Conservation (phyloP, 2,329 filamentous ascomycete genomes). For the Clonostachys sp. region DNA sequence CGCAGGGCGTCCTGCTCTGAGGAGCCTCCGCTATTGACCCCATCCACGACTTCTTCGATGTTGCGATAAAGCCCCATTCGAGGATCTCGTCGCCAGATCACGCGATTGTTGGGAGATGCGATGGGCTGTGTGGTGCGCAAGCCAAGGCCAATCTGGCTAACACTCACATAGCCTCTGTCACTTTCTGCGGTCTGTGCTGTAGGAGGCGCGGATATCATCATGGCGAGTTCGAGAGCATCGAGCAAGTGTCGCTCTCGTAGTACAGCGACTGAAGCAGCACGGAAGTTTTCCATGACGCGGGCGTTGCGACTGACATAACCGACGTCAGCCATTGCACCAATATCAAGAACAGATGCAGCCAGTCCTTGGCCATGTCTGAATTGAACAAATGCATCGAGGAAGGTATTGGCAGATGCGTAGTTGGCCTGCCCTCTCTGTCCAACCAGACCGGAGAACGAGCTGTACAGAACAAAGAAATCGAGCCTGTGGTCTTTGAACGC, state of each 20-base stretch:
- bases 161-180: not conserved
- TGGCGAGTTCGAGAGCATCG: not conserved
- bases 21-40: too few species aligned
- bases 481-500: constrained; percentile 5
- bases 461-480: constrained; percentile 25
- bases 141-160: not conserved
- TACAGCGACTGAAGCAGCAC: too few species aligned
- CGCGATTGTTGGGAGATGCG: not conserved
- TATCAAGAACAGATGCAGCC: not conserved
- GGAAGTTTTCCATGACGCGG: too few species aligned
- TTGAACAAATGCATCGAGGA: constrained; percentile 25
- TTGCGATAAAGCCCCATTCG: not conserved
- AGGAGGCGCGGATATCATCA: not conserved
- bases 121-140: not conserved
- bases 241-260: not conserved
- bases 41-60: not conserved
- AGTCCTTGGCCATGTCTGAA: constrained; percentile 2
- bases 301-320: not conserved
- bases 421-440: constrained; percentile 24
- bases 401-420: constrained; percentile 31
- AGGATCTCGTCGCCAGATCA: not conserved
- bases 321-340: not conserved
- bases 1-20: too few species aligned
- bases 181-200: not conserved
- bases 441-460: constrained; percentile 20